phyloP scores from a whole-genome alignment of 306 rosid genomes.

The Prunus davidiana region DNA sequence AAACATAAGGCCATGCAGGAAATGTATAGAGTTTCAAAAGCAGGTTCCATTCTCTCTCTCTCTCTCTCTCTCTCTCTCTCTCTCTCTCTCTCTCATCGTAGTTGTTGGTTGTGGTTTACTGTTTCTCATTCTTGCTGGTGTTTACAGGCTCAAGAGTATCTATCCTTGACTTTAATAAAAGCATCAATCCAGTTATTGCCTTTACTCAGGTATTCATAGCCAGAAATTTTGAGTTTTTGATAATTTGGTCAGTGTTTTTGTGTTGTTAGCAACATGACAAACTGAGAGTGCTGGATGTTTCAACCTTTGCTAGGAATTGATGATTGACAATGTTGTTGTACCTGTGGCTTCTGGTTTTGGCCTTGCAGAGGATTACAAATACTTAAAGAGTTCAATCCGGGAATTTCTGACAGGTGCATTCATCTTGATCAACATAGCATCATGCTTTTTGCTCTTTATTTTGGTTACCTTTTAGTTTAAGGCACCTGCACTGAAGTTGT shows the following conservation, averaged over 20 bases:
- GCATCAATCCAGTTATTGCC: slow-evolving; percentile 44
- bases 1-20: slow-evolving; percentile 69
- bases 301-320: slow-evolving; percentile 62
- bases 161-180: slow-evolving; percentile 81
- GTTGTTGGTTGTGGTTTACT: not conserved
- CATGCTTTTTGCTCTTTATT: not conserved
- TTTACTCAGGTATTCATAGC: slow-evolving; percentile 51
- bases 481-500: not conserved
- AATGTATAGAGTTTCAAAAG: slow-evolving; percentile 64
- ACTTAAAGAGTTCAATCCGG: slow-evolving; percentile 71
- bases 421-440: not conserved
- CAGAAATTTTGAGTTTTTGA: not conserved
- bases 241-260: not conserved
- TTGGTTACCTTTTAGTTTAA: not conserved
- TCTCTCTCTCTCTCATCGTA: not conserved
- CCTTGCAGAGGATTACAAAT: slow-evolving; percentile 72
- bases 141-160: slow-evolving; percentile 68
- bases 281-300: slow-evolving; percentile 9
- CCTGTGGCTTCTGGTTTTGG: slow-evolving; percentile 82
- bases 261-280: not conserved
- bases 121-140: slow-evolving; percentile 16
- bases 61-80: not conserved
- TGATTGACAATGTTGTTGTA: slow-evolving; percentile 78
- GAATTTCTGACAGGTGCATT: slow-evolving; percentile 73
- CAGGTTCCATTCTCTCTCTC: slow-evolving; percentile 42